Evolutionary conservation across 2,329 filamentous ascomycete species (phyloP).

Genomic region (Paraphoma sp.): DNA sequence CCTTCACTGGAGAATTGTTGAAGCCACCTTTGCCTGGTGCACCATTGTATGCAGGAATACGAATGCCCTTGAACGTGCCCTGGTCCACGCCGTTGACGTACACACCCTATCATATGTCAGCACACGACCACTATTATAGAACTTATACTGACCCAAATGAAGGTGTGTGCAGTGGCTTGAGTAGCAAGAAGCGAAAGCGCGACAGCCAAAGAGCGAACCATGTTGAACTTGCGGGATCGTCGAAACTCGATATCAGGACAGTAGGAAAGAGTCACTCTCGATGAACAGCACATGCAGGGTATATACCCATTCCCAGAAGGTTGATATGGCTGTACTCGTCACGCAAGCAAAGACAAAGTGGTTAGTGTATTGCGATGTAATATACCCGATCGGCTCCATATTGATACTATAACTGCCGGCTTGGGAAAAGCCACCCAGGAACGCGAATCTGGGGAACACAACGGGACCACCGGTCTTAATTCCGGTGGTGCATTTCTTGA

Average conservation of each 20-base stretch:
- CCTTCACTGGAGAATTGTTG: slow-evolving; percentile 50
- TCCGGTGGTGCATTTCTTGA: slow-evolving; percentile 6
- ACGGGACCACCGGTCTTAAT: slow-evolving; percentile 9
- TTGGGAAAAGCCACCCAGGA: slow-evolving; percentile 2
- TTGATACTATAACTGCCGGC: slow-evolving; percentile 18
- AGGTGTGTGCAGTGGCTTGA: slow-evolving; percentile 33
- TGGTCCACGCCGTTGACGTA: slow-evolving; percentile 42
- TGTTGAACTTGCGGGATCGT: slow-evolving; percentile 3
- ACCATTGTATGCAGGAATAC: slow-evolving; percentile 44
- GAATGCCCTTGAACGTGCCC: slow-evolving; percentile 35
- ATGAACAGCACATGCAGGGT: neutral
- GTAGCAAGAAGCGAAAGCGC: slow-evolving; percentile 23
- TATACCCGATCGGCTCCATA: slow-evolving; percentile 27
- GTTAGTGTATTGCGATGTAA: slow-evolving; percentile 19
- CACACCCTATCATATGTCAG: slow-evolving; percentile 24
- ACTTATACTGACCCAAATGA: slow-evolving; percentile 29
- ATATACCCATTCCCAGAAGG: neutral
- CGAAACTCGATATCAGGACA: neutral
- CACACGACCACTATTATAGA: neutral
- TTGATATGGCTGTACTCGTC: neutral
- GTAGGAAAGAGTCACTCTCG: too few species aligned
- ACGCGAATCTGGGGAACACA: slow-evolving; percentile 1
- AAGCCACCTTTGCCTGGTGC: slow-evolving; percentile 45
- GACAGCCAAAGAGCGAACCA: slow-evolving; percentile 17
- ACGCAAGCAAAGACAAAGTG: slow-evolving; percentile 2